Conservation (phyloP, 73 alveolate species). For the Tetrahymena elliotti region DNA sequence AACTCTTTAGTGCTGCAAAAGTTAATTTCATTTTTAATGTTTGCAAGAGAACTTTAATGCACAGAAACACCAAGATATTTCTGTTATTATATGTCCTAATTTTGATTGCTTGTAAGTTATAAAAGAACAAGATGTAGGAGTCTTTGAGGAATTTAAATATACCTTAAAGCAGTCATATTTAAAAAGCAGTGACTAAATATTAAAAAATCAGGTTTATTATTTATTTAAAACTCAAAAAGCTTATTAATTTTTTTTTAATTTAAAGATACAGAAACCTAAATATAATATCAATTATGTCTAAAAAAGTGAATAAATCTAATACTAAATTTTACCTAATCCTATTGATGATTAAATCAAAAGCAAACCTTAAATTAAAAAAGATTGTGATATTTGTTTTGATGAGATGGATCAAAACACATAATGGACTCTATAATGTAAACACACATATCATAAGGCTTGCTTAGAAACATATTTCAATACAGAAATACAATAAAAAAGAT, state of each 20-base stretch:
- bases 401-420: background rate
- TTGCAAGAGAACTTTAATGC: background rate
- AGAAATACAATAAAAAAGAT: background rate
- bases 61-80: background rate
- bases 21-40: background rate
- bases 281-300: too few relatives aligned
- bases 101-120: background rate
- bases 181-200: background rate
- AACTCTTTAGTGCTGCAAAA: background rate
- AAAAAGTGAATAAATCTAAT: too few relatives aligned
- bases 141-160: background rate
- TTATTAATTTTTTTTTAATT: too few relatives aligned
- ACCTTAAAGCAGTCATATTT: background rate
- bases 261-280: too few relatives aligned
- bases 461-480: background rate
- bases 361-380: too few relatives aligned
- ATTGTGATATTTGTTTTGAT: background rate
- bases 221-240: too few relatives aligned
- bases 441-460: background rate
- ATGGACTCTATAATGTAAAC: background rate
- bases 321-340: too few relatives aligned
- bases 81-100: background rate
- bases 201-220: background rate
- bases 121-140: background rate
- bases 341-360: too few relatives aligned